Percentiles rank a stretch among this genome's conserved stretches.
phyloP scores from a whole-genome alignment of 1,284 basidiomycete species.

The Stygiomarasmius scandens region DNA sequence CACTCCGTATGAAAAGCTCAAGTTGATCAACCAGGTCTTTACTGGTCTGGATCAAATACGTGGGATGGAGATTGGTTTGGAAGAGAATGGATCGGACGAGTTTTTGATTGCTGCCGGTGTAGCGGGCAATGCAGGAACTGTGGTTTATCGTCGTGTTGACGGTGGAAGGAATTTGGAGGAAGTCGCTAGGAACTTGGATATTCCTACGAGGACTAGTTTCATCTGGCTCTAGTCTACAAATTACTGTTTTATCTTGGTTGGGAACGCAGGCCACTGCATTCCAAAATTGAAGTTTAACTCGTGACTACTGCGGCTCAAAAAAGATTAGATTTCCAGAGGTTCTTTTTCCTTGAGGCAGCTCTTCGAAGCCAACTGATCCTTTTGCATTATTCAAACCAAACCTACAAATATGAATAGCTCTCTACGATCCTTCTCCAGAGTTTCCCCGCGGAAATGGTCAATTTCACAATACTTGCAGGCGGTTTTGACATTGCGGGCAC shows the following conservation, averaged over 20 bases:
- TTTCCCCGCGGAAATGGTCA: constrained; percentile 43
- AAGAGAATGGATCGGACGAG: constrained; percentile 40
- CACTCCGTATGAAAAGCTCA: constrained; percentile 29
- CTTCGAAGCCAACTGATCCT: not conserved
- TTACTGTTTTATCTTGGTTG: not conserved
- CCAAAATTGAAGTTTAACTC: too few relatives aligned
- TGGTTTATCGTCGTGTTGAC: constrained; percentile 51
- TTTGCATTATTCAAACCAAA: not conserved
- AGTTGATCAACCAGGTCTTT: constrained; percentile 48
- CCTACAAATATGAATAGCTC: not conserved
- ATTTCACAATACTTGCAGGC: constrained; percentile 62
- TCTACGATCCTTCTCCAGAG: not conserved
- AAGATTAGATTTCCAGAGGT: too few relatives aligned
- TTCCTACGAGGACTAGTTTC: constrained; percentile 47
- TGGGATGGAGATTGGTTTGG: constrained; percentile 48
- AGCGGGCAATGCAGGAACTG: constrained; percentile 45
- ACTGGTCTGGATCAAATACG: constrained; percentile 54
- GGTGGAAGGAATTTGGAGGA: constrained; percentile 47
- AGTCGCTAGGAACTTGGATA: constrained; percentile 39
- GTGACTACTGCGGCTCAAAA: not conserved
- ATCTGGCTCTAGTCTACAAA: constrained; percentile 39
- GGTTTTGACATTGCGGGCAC: constrained; percentile 46
- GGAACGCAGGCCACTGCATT: too few relatives aligned
- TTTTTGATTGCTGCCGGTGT: constrained; percentile 52
- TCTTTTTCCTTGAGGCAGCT: too few relatives aligned